phyloP scores from a whole-genome alignment of 2,329 filamentous ascomycete genomes.

The Alternaria arbusti region DNA sequence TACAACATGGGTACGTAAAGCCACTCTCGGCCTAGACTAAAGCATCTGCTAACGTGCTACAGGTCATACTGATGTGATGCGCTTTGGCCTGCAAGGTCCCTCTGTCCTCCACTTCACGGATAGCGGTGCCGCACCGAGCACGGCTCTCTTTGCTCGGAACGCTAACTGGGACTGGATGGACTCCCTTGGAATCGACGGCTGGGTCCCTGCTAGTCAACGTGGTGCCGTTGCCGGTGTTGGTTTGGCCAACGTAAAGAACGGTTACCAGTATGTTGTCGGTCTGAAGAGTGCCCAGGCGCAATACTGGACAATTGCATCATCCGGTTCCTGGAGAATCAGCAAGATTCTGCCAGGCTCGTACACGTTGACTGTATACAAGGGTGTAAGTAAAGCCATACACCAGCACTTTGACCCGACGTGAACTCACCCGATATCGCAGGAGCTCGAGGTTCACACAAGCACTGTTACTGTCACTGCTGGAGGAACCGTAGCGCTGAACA shows the following conservation, averaged over 20 bases:
- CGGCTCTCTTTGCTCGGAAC: slow-evolving; percentile 32
- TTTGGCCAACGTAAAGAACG: slow-evolving; percentile 49
- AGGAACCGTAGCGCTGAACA: slow-evolving; percentile 54
- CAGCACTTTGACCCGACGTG: background rate
- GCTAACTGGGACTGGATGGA: slow-evolving; percentile 32
- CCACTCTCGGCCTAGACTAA: background rate
- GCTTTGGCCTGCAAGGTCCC: slow-evolving; percentile 53
- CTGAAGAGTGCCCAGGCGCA: slow-evolving; percentile 46
- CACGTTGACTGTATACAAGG: slow-evolving; percentile 67
- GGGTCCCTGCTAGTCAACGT: slow-evolving; percentile 25
- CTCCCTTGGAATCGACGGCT: slow-evolving; percentile 28
- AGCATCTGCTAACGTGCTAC: background rate
- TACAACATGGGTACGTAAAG: slow-evolving; percentile 50
- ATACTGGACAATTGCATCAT: slow-evolving; percentile 46
- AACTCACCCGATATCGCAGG: slow-evolving; percentile 8
- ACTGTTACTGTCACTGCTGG: slow-evolving; percentile 55
- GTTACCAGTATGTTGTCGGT: slow-evolving; percentile 49
- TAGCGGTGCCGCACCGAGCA: slow-evolving; percentile 46
- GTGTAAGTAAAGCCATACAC: slow-evolving; percentile 14
- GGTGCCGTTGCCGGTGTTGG: slow-evolving; percentile 29
- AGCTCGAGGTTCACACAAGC: slow-evolving; percentile 41
- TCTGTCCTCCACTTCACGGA: slow-evolving; percentile 51
- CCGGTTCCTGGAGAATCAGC: slow-evolving; percentile 62
- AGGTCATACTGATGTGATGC: slow-evolving; percentile 50
- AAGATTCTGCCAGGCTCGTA: slow-evolving; percentile 69